Evolutionary conservation across 306 rosid genomes (phyloP).

Genomic region (Medicago lupulina): DNA sequence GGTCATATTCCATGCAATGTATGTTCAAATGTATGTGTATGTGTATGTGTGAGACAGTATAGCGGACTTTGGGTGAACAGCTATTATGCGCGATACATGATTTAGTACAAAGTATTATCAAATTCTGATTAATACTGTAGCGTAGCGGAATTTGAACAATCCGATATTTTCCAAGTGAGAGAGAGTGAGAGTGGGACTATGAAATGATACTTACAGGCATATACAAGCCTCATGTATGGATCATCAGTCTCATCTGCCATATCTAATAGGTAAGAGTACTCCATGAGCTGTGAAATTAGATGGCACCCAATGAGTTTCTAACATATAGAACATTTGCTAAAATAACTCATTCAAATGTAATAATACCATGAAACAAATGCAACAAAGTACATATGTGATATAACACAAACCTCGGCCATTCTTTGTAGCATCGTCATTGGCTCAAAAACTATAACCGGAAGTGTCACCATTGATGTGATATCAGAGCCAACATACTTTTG

Average conservation of each 20-base stretch:
- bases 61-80: too few relatives aligned
- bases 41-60: not conserved
- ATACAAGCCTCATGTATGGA: conserved; percentile 85
- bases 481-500: conserved; percentile 91
- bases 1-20: conserved; percentile 32
- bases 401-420: conserved; percentile 88
- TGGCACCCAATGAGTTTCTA: conserved; percentile 12
- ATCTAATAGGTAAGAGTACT: conserved; percentile 86
- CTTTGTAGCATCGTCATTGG: conserved; percentile 96
- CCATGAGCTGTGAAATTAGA: conserved; percentile 77
- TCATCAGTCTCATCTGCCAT: conserved; percentile 89
- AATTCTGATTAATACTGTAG: too few relatives aligned
- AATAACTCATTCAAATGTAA: conserved; percentile 3
- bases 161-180: not conserved
- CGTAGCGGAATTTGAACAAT: too few relatives aligned
- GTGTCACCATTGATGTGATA: conserved; percentile 94
- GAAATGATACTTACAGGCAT: conserved; percentile 68
- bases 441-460: conserved; percentile 94
- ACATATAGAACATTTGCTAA: conserved; percentile 33
- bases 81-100: too few relatives aligned
- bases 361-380: conserved; percentile 26
- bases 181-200: not conserved
- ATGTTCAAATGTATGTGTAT: not conserved
- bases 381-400: conserved; percentile 11
- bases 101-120: too few relatives aligned